Percentiles rank a stretch among this genome's conserved stretches.
These are phyloP conservation scores for Mrakia blollopis DNA, from an alignment of 768 basidiomycete species.

Conservation along the genomic window DNA sequence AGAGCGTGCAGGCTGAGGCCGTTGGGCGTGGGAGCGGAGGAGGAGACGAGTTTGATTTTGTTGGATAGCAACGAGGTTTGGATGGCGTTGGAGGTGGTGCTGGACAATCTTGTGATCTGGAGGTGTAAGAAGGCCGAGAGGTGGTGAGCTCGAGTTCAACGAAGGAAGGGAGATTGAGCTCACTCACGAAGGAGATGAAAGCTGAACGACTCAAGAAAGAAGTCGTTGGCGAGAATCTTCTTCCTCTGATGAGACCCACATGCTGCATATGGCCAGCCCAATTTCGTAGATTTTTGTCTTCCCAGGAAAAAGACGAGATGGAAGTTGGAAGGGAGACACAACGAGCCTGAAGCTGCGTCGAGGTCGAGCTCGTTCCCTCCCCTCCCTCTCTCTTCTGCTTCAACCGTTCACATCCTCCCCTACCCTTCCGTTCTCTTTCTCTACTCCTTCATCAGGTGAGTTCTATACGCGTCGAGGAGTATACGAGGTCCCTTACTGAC, in stretches of 20 bases:
- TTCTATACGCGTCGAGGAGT: too few species aligned
- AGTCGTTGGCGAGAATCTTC: background rate
- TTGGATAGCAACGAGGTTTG: background rate
- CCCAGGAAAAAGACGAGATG: background rate
- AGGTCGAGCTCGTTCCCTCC: background rate
- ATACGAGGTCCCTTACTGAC: background rate
- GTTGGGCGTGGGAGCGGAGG: background rate
- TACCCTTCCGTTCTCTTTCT: background rate
- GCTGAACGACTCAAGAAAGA: background rate
- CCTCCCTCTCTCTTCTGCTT: background rate
- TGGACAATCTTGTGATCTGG: background rate
- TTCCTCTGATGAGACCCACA: background rate
- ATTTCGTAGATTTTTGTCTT: too few species aligned
- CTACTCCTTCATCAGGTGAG: background rate
- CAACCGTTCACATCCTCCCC: conserved; percentile 1
- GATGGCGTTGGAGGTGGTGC: background rate
- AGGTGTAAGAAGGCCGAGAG: background rate
- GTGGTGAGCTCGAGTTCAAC: background rate
- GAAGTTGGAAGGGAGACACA: background rate
- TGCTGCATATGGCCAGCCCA: conserved; percentile 13
- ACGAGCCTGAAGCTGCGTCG: background rate
- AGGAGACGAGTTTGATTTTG: background rate
- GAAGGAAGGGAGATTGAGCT: background rate
- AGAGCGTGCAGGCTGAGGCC: background rate
- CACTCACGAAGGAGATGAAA: background rate